A percentile compares a stretch with the other conserved stretches of the same genome.
phyloP scores from a whole-genome alignment of 169 alveolate genomes.

The Ichthyophthirius multifiliis region DNA sequence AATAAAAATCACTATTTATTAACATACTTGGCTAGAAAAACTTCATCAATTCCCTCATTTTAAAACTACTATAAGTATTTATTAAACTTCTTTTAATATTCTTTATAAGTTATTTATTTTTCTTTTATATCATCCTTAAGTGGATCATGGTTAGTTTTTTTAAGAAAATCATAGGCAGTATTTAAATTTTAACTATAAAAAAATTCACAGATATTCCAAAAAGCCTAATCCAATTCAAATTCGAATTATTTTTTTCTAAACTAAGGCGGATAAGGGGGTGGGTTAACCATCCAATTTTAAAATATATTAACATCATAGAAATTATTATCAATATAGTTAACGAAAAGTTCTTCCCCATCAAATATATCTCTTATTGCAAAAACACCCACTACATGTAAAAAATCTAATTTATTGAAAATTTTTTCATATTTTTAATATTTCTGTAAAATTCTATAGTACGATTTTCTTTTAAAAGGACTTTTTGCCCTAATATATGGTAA shows the following conservation, averaged over 20 bases:
- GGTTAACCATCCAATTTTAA: background rate
- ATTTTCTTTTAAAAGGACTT: background rate
- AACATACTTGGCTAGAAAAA: no score
- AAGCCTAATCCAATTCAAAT: no score
- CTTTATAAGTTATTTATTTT: no score
- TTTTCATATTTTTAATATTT: background rate
- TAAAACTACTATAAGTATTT: no score
- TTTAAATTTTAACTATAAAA: no score
- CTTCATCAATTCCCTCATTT: no score
- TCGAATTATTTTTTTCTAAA: background rate
- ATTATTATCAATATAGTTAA: background rate
- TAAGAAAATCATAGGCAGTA: no score
- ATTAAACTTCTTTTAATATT: no score
- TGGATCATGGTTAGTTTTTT: no score
- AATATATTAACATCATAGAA: constrained; percentile 1
- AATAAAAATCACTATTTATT: no score
- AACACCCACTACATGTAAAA: background rate
- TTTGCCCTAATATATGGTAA: constrained; percentile 16
- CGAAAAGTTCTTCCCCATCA: constrained; percentile 9
- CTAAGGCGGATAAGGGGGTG: constrained; percentile 11
- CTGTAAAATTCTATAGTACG: background rate
- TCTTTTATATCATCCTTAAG: no score
- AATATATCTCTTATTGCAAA: constrained; percentile 15
- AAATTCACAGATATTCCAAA: no score
- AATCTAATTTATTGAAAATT: background rate